Percentiles rank a stretch among this genome's conserved stretches.
Evolutionary conservation across 164 flowering plant genomes (phyloP).

Genomic region (Berberis vulgaris): DNA sequence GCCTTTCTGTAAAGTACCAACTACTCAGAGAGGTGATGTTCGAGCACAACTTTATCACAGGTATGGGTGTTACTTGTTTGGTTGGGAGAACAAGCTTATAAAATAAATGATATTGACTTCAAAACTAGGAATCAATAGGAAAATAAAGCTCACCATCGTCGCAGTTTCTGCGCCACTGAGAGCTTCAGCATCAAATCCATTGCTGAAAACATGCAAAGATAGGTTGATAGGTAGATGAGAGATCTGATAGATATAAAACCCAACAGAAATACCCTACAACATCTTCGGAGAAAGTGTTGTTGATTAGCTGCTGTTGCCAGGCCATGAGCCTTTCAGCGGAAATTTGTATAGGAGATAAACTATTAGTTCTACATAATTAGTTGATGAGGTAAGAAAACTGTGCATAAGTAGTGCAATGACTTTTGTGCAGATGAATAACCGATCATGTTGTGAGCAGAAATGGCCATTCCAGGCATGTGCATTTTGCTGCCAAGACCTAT

Average conservation of each 20-base stretch:
- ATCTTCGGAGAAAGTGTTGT: conserved; percentile 18
- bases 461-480: conserved; percentile 91
- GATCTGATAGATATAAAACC: background rate
- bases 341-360: conserved; percentile 7
- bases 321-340: conserved; percentile 26
- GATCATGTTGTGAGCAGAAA: conserved; percentile 86
- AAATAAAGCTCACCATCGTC: conserved; percentile 38
- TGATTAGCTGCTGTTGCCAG: conserved; percentile 18
- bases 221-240: background rate
- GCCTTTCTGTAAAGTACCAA: too few species aligned
- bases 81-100: background rate
- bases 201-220: conserved; percentile 32
- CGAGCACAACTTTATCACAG: background rate
- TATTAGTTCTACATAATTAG: conserved; percentile 1
- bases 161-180: conserved; percentile 16
- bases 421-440: conserved; percentile 94
- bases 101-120: background rate
- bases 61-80: background rate
- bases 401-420: conserved; percentile 94
- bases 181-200: conserved; percentile 28
- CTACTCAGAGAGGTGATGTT: too few species aligned
- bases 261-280: conserved; percentile 8
- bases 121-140: conserved; percentile 1
- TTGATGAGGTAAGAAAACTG: conserved; percentile 34
- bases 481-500: conserved; percentile 89